A percentile compares a stretch with the other conserved stretches of the same genome.
Conservation (phyloP, 2,329 filamentous ascomycete genomes). For the Westerdykella ornata region DNA sequence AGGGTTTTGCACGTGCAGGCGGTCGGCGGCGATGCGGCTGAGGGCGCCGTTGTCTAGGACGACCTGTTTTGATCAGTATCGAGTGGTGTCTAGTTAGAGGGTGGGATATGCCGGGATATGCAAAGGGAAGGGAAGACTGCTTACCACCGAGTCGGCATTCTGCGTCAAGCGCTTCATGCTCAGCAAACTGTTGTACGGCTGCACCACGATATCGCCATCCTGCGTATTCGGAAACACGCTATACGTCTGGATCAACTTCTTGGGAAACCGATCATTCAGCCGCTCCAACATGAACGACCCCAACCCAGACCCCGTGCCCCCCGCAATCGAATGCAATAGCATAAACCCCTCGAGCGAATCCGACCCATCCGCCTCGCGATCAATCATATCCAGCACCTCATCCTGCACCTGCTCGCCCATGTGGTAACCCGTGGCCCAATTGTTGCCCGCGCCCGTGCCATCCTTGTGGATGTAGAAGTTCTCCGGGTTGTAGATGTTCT, state of each 20-base stretch:
- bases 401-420: slow-evolving; percentile 88
- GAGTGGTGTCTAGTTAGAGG: no score
- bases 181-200: slow-evolving; percentile 95
- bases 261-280: slow-evolving; percentile 94
- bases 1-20: slow-evolving; percentile 88
- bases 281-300: slow-evolving; percentile 91
- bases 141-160: slow-evolving; percentile 88
- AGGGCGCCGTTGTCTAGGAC: slow-evolving; percentile 94
- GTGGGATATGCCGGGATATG: background rate
- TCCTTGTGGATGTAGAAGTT: slow-evolving; percentile 97
- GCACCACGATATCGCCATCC: slow-evolving; percentile 86
- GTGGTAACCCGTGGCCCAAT: slow-evolving; percentile 95
- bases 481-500: slow-evolving; percentile 98
- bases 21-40: slow-evolving; percentile 86
- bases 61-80: slow-evolving; percentile 44
- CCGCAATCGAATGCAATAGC: slow-evolving; percentile 96
- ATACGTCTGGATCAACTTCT: slow-evolving; percentile 98
- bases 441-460: slow-evolving; percentile 90
- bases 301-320: slow-evolving; percentile 91
- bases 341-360: slow-evolving; percentile 98
- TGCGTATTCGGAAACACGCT: slow-evolving; percentile 96
- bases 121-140: slow-evolving; percentile 13
- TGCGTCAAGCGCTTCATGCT: slow-evolving; percentile 86
- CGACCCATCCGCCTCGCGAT: slow-evolving; percentile 94
- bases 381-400: slow-evolving; percentile 99